Evolutionary conservation across 2,329 filamentous ascomycete species (phyloP).

Genomic region (Pseudogymnoascus sp.): DNA sequence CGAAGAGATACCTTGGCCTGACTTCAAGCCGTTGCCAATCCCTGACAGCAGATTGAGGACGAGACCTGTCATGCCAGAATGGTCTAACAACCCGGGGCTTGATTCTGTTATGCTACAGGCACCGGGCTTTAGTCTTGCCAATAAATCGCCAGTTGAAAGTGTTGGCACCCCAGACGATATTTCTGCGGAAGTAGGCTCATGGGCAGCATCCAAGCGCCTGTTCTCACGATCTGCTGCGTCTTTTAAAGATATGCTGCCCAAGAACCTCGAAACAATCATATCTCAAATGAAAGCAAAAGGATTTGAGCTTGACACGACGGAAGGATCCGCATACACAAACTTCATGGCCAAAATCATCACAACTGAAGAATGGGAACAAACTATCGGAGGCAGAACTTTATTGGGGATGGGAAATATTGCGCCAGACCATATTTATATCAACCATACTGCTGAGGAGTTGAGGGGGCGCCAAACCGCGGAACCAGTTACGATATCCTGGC

Average conservation of each 20-base stretch:
- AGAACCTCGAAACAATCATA: slow-evolving; percentile 27
- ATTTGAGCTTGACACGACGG: neutral
- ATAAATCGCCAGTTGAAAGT: neutral
- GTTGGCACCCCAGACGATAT: neutral
- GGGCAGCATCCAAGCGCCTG: neutral
- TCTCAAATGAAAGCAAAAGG: slow-evolving; percentile 21
- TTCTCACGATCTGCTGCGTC: slow-evolving; percentile 2
- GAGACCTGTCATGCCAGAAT: slow-evolving; percentile 7
- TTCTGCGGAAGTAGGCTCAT: neutral
- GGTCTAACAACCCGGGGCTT: slow-evolving; percentile 6
- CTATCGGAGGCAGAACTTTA: slow-evolving; percentile 26
- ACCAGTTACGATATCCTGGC: slow-evolving; percentile 29
- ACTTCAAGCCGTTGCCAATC: neutral
- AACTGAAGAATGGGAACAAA: slow-evolving; percentile 40
- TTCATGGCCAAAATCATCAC: slow-evolving; percentile 31
- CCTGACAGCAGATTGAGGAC: slow-evolving; percentile 1
- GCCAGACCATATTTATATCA: slow-evolving; percentile 34
- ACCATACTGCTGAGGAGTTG: slow-evolving; percentile 21
- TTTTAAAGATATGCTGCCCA: slow-evolving; percentile 28
- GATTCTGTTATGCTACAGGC: slow-evolving; percentile 3
- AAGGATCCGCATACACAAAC: slow-evolving; percentile 14
- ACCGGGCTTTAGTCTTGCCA: neutral
- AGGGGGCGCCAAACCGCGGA: slow-evolving; percentile 16
- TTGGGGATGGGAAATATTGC: slow-evolving; percentile 29
- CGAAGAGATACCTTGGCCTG: slow-evolving; percentile 9